Evolutionary conservation across 495 filamentous ascomycete species (phyloP), one percentile per base, ranked within the genome.

Genomic region (Neurospora sp.): DNA sequence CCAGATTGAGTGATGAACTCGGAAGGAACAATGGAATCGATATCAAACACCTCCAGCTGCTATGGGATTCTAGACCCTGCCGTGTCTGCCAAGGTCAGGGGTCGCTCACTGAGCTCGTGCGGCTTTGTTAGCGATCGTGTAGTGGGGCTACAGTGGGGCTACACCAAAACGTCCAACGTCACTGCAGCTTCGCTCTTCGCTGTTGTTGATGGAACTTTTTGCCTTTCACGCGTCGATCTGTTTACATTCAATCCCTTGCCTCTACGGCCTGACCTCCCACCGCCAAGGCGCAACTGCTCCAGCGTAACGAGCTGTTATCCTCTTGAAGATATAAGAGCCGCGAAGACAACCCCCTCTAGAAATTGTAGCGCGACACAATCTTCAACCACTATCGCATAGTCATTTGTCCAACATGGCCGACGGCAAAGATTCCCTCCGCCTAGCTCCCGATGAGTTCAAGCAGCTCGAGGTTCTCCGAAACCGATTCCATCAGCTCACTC

Each of bases 391-490:
- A 18, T 10, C 14, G 10, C n/a, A 69, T 18, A 11, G 8, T 10
- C n/a, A 35, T 14, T 39, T 7, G 70, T 39, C 20, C 70, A 77
- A 41, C 60, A 89, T 88, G 87, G 79, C 85, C 14, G 54, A 66
- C 27, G 54, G 54, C 54, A 66, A 66, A 66, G 54, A 66, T 31
- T 82, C 86, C 23, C 77, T 88, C 27, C 78, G 80, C 20, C 80
- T 89, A 38, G 80, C 74, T 18, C 83, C 82, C 69, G 90, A 91
- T 20, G 91, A 95, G 75, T 85, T 93, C 70, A 91, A 91, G 83
- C 85, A 88, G 73, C 87, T 96, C 69, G 93, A 96, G 76, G 85
- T 91, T 79, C 88, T 91, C 49, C 90, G 92, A 54, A 91, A 91
- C 76, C 88, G 92, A 16, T 88, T 94, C 49, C 83, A 83, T 41